A percentile compares a stretch with the other conserved stretches of the same genome.
Evolutionary conservation across 2,329 filamentous ascomycete species (phyloP).

Genomic region (Colletotrichum lini): DNA sequence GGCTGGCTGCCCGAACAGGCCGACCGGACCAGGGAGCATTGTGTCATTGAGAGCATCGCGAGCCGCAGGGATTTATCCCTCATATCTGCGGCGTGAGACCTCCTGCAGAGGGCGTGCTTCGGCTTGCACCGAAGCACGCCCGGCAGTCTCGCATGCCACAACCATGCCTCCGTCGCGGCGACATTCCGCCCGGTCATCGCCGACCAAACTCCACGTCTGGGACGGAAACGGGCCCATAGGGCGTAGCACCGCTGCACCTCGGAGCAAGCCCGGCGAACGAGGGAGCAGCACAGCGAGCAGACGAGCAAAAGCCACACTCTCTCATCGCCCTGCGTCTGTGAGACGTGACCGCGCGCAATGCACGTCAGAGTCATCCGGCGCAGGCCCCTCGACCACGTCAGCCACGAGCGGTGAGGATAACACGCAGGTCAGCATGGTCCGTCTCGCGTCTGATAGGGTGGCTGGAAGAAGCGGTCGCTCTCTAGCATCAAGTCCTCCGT

Average conservation of each 20-base stretch:
- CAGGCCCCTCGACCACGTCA: constrained; percentile 8
- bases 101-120: constrained; percentile 7
- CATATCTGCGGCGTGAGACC: background rate
- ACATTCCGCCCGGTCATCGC: constrained; percentile 20
- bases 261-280: background rate
- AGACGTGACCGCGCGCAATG: background rate
- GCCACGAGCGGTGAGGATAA: constrained; percentile 38
- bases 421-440: constrained; percentile 21
- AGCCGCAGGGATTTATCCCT: background rate
- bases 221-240: background rate
- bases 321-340: background rate
- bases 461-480: background rate
- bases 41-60: background rate
- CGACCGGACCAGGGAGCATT: background rate
- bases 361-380: constrained; percentile 11
- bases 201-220: background rate
- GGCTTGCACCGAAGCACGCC: background rate
- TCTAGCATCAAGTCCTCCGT: too few species aligned
- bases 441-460: constrained; percentile 19
- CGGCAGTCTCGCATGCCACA: constrained; percentile 7
- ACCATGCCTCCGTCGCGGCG: background rate
- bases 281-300: background rate
- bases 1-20: background rate
- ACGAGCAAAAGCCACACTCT: background rate
- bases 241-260: constrained; percentile 1